phyloP scores from a whole-genome alignment of 768 basidiomycete species.

The Russula ochroleuca region DNA sequence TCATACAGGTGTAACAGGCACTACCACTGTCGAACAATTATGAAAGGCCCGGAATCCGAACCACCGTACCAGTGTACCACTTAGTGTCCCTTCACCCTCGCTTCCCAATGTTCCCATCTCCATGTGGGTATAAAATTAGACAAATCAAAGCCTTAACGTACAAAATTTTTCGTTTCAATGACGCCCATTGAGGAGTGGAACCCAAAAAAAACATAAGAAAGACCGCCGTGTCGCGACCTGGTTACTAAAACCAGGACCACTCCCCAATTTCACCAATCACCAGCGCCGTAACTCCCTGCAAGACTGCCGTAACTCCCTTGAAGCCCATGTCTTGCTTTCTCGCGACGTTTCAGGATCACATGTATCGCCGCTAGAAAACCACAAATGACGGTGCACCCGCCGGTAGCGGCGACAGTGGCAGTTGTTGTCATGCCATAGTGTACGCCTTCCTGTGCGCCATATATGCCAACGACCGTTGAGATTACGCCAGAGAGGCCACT shows the following conservation, averaged over 20 bases:
- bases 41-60: background rate
- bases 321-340: background rate
- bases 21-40: no score
- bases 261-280: background rate
- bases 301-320: no score
- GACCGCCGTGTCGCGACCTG: background rate
- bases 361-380: background rate
- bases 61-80: background rate
- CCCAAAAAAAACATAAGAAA: background rate
- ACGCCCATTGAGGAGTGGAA: background rate
- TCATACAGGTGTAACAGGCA: no score
- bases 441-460: no score
- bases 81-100: background rate
- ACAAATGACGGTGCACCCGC: conserved; percentile 2
- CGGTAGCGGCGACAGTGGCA: conserved; percentile 8
- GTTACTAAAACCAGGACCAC: no score
- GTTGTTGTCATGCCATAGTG: background rate
- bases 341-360: no score
- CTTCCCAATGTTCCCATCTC: no score
- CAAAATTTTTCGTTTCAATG: no score
- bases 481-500: no score
- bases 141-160: no score
- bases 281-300: background rate
- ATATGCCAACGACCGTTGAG: no score
- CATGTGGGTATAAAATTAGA: no score